Evolutionary conservation across 306 rosid species (phyloP), one percentile per base, ranked within the genome.

Genomic region (Nissolia schottii): DNA sequence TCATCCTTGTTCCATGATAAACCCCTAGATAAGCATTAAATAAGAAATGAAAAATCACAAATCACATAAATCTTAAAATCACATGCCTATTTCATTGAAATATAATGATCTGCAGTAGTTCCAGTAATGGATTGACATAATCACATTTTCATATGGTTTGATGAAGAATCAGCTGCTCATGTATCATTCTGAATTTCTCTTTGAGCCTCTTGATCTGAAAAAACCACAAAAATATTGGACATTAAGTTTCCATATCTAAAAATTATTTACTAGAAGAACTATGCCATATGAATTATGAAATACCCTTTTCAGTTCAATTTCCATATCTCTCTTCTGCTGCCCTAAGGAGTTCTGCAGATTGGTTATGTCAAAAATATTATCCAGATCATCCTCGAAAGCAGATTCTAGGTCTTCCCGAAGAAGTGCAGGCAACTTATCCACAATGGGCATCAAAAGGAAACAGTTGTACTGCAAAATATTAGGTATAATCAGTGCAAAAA

Each of bases 371-470:
- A 94, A 91, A 71, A 94, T 80, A 80, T 67, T 91, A 77, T 91
- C 98, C 71, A 91, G 45, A 58, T 94, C 96, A 67, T 88, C 97
- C 77, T 91, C 90, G 55, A 94, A 91, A 66, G 91, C 92, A 61
- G 98, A 94, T 73, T 94, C 92, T 53, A 94, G 79, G 85, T 94
- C 97, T 83, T 89, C 95, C 25, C 95, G 89, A 24, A 94, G 96
- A 22, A 92, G 94, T 34, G 92, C 91, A 18, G 97, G 98, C 87
- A 91, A 81, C 84, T 94, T 94, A 79, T 94, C 98, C 77, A 94
- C 97, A 49, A 94, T 96, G 12, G 97, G 98, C 98, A 94, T 94
- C 77, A 94, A 80, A 65, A 91, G 96, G 86, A 94, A 94, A 85
- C 98, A 94, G 81, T 94, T 89, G 86, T 91, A 94, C 98, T 94